phyloP scores from a whole-genome alignment of 176 grass and related monocot species.

The Oryza longistaminata region DNA sequence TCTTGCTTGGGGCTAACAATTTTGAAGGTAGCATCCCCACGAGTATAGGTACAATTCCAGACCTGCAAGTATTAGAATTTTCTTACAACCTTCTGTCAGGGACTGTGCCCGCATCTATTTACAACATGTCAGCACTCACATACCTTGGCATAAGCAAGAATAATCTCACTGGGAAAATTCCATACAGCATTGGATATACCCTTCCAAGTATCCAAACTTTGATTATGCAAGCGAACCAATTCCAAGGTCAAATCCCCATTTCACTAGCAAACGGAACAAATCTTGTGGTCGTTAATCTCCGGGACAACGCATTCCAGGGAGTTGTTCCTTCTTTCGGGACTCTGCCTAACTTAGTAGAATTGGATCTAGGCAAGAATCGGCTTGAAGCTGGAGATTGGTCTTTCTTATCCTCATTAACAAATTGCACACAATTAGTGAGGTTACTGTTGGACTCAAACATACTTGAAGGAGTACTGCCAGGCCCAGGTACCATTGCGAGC shows the following conservation, averaged over 20 bases:
- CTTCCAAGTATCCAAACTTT: slow-evolving; percentile 30
- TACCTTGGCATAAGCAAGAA: neutral
- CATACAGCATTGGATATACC: neutral
- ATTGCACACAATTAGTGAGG: slow-evolving; percentile 3
- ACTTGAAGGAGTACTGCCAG: slow-evolving; percentile 31
- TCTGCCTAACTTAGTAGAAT: neutral
- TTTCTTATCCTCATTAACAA: slow-evolving; percentile 35
- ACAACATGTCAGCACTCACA: slow-evolving; percentile 36
- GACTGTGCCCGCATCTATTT: slow-evolving; percentile 31
- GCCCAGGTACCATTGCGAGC: too few relatives aligned
- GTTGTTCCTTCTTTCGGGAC: slow-evolving; percentile 22
- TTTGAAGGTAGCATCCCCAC: neutral
- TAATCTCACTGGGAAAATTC: slow-evolving; percentile 33
- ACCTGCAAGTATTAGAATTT: neutral
- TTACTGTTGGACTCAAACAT: neutral
- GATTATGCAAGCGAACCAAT: neutral
- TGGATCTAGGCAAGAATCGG: slow-evolving; percentile 20
- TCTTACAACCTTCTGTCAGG: neutral
- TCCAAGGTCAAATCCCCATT: slow-evolving; percentile 11
- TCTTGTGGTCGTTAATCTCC: neutral
- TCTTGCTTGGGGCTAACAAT: slow-evolving; percentile 23
- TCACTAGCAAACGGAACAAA: slow-evolving; percentile 22
- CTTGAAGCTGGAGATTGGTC: slow-evolving; percentile 53
- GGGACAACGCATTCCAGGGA: slow-evolving; percentile 31
- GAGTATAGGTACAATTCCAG: neutral